Percentiles rank a stretch among this genome's conserved stretches.
Conservation (phyloP, 495 filamentous ascomycete species). For the Jackrogersella multiformis region DNA sequence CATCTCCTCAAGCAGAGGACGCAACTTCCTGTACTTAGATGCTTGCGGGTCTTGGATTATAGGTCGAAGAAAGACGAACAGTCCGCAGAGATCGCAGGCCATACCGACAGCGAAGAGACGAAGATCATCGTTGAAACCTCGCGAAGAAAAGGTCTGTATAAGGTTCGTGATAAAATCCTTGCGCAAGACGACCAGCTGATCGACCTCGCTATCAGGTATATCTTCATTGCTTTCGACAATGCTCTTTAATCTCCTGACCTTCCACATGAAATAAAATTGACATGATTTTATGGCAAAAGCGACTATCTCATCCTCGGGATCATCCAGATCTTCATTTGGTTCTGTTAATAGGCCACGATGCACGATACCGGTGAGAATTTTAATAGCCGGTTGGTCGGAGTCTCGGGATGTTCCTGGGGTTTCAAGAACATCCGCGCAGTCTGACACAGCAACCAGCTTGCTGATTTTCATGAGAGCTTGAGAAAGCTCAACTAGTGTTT, state of each 20-base stretch:
- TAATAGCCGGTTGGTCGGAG: constrained; percentile 62
- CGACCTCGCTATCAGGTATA: constrained; percentile 60
- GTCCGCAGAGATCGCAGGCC: constrained; percentile 80
- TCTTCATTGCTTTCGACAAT: constrained; percentile 53
- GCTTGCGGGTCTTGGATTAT: constrained; percentile 43
- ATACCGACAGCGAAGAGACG: constrained; percentile 77
- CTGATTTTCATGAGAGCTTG: constrained; percentile 85
- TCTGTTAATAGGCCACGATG: constrained; percentile 70
- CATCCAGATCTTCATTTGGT: constrained; percentile 69
- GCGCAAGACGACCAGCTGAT: constrained; percentile 65
- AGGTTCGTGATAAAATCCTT: constrained; percentile 68
- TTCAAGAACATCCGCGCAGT: constrained; percentile 79
- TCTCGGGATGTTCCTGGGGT: constrained; percentile 61
- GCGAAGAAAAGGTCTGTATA: constrained; percentile 69
- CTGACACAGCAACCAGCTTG: constrained; percentile 81
- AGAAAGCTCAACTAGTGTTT: constrained; percentile 72
- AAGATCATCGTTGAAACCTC: constrained; percentile 75
- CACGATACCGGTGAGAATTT: constrained; percentile 72
- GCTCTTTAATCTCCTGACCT: constrained; percentile 64
- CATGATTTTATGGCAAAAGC: constrained; percentile 74
- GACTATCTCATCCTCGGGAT: constrained; percentile 78
- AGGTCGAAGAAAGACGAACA: constrained; percentile 76
- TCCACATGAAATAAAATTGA: constrained; percentile 96
- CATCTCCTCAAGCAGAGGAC: constrained; percentile 72
- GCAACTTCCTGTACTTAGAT: constrained; percentile 61